Evolutionary conservation across 2,329 filamentous ascomycete species (phyloP).

Genomic region (Venturia carpophila): DNA sequence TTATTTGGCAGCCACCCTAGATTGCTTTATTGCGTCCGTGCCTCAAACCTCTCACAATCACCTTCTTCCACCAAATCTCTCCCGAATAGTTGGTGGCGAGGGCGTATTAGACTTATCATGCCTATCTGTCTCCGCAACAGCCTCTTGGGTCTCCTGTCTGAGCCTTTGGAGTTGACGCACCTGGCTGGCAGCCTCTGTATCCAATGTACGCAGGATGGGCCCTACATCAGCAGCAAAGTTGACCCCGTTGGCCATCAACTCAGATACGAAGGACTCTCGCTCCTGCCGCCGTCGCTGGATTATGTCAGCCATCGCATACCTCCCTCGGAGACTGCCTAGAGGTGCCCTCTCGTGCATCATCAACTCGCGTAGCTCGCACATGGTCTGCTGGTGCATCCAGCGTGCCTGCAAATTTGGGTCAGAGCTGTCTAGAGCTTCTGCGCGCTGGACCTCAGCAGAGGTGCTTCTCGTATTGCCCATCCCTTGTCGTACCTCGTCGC

Average conservation of each 20-base stretch:
- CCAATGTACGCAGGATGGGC: background rate
- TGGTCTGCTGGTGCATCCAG: background rate
- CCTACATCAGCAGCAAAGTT: background rate
- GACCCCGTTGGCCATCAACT: background rate
- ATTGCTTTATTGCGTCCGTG: no score
- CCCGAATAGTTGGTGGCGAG: background rate
- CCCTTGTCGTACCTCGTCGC: background rate
- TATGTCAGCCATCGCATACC: background rate
- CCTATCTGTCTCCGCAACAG: background rate
- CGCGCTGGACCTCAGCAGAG: background rate
- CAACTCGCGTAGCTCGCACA: background rate
- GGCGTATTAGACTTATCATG: background rate
- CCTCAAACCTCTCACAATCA: no score
- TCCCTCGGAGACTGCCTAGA: background rate
- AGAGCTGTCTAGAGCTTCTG: background rate
- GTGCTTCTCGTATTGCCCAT: background rate
- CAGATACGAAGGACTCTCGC: background rate
- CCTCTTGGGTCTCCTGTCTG: background rate
- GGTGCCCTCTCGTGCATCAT: background rate
- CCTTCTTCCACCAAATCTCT: background rate
- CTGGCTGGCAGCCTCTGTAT: background rate
- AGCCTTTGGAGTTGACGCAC: background rate
- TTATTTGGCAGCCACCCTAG: background rate
- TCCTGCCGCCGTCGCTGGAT: background rate
- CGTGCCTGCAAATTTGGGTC: background rate